Percentiles rank a stretch among this genome's conserved stretches.
Conservation (phyloP, 352 stramenopile genomes). For the Phytophthora citricola region DNA sequence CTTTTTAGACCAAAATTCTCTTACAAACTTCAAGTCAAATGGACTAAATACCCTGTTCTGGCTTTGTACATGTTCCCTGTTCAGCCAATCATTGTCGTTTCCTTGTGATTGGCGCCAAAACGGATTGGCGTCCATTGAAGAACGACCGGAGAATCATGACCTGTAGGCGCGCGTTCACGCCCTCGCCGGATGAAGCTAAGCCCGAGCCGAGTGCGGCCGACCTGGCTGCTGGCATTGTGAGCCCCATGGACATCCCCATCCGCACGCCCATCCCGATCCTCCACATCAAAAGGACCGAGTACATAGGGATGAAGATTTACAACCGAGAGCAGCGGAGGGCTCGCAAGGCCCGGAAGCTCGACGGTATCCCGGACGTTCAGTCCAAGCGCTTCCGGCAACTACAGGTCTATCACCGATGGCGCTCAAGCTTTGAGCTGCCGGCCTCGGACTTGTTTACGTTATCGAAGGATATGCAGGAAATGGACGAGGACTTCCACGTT, state of each 20-base stretch:
- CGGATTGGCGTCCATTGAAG: too few relatives aligned
- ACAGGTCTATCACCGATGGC: constrained; percentile 13
- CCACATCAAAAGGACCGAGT: constrained; percentile 4
- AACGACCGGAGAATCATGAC: too few relatives aligned
- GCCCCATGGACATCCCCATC: constrained; percentile 22
- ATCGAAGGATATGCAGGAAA: constrained; percentile 15
- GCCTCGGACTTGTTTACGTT: not conserved
- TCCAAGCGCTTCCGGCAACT: not conserved
- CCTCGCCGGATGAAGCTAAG: constrained; percentile 6
- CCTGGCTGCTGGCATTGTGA: constrained; percentile 10
- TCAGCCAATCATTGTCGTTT: not conserved
- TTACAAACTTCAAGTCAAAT: too few relatives aligned
- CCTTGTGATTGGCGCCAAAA: not conserved
- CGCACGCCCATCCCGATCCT: constrained; percentile 10
- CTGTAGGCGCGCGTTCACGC: not conserved
- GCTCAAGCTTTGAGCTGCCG: constrained; percentile 23
- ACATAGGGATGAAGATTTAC: not conserved
- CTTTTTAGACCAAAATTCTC: too few relatives aligned
- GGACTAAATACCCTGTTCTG: too few relatives aligned
- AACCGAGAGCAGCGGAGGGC: not conserved
- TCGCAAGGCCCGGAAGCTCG: not conserved
- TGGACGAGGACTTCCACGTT: constrained; percentile 36
- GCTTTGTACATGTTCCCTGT: not conserved
- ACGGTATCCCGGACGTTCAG: not conserved
- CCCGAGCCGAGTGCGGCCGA: constrained; percentile 2